Conservation (phyloP, 2,329 filamentous ascomycete species). For the Boeremia exigua region DNA sequence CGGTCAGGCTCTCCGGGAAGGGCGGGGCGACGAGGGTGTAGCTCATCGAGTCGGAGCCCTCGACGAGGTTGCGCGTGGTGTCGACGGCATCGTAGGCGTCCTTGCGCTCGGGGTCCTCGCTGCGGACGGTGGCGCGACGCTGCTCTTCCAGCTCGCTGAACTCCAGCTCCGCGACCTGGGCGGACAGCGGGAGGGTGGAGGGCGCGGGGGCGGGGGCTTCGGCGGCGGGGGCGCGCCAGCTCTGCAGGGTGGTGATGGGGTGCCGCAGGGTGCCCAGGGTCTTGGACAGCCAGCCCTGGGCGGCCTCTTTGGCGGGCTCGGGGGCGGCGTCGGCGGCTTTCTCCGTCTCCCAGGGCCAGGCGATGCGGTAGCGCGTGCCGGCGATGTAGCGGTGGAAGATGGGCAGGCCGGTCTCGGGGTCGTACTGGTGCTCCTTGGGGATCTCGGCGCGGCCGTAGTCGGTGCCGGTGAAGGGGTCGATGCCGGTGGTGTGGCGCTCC, state of each 20-base stretch:
- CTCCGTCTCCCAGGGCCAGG: conserved; percentile 41
- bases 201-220: not conserved
- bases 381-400: conserved; percentile 46
- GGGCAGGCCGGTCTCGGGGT: conserved; percentile 36
- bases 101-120: conserved; percentile 16
- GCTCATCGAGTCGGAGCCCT: conserved; percentile 62
- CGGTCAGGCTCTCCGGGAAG: conserved; percentile 77
- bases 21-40: conserved; percentile 79
- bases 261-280: conserved; percentile 25
- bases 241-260: conserved; percentile 24
- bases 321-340: conserved; percentile 10
- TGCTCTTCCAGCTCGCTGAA: conserved; percentile 15
- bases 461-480: conserved; percentile 39
- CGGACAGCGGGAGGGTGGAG: conserved; percentile 11
- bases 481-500: conserved; percentile 40
- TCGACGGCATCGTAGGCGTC: conserved; percentile 61
- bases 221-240: conserved; percentile 21
- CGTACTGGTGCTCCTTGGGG: conserved; percentile 38
- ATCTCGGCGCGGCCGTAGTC: conserved; percentile 35
- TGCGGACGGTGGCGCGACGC: conserved; percentile 16
- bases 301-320: conserved; percentile 15
- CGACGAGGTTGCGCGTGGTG: conserved; percentile 77
- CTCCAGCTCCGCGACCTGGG: conserved; percentile 20
- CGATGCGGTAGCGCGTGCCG: conserved; percentile 39
- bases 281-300: conserved; percentile 20